Base-by-base conservation (phyloP, 176 grass and related monocot species). In the Lolium multiflorum region DNA sequence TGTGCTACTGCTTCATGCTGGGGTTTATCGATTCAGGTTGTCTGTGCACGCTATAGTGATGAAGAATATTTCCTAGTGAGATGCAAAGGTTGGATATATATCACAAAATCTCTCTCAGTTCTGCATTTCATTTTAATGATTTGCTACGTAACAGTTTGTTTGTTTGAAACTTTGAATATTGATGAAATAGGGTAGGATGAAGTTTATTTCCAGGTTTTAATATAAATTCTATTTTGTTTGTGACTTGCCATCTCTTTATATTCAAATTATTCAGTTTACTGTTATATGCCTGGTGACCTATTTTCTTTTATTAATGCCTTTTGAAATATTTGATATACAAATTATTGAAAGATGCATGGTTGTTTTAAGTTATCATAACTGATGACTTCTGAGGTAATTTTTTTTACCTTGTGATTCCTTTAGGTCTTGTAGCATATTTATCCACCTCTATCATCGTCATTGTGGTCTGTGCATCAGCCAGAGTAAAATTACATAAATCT, bases 41-140 rank as follows among this genome's bases (percentile, higher is more conserved):
- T 94, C 49, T 98, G 97, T 85, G 90, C 94, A 31, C 84, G 94
- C 52, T 98, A 98, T 39, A 96, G 88, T 0, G 80, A 92, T 82
- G 94, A 98, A 86, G 92, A 98, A 54, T 96, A 92, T 88, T 96
- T 98, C 87, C 79, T 81, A 70, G 83, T 92, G 70, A 93, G 97
- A 90, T 98, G 97, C 89, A 85, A 96, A 96, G 94, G 94, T 98
- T 89, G 16, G 82, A 70, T 48, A 74, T 79, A 22, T 78, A 10
- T 39, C 49, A 50, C 21, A 17, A 84, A 24, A 59, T 62, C 79
- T 72, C 2, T 28, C 37, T 79, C 71, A 39, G n/a, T 86, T 24
- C 2, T 21, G 47, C 41, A 39, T 63, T 81, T 48, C 69, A 83
- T 65, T 90, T 73, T 26, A 75, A 59, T 69, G 61, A 43, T 43